These are phyloP conservation scores for Camillea tinctor DNA, from an alignment of 2,329 filamentous ascomycete species.

Conservation along the genomic window DNA sequence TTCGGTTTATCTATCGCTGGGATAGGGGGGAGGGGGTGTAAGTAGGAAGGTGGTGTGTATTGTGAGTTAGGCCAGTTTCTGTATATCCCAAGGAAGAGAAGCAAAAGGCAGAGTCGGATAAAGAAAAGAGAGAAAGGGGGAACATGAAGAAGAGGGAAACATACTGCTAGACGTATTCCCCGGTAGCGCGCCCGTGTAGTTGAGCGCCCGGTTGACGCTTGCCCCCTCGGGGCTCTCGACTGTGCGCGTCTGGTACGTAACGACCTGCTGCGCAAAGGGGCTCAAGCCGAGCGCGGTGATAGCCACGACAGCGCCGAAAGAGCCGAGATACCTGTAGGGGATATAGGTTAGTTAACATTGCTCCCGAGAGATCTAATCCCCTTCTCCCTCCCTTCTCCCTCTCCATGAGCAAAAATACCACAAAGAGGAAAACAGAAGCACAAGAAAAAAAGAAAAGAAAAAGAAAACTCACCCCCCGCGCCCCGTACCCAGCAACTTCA, in stretches of 20 bases:
- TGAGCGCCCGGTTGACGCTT: conserved; percentile 26
- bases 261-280: conserved; percentile 34
- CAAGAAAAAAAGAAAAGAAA: background rate
- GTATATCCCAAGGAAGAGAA: too few species aligned
- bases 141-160: conserved; percentile 2
- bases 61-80: too few species aligned
- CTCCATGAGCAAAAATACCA: too few species aligned
- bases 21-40: too few species aligned
- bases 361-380: too few species aligned
- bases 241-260: conserved; percentile 26
- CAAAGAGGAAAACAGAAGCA: background rate
- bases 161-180: conserved; percentile 23
- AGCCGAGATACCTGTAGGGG: conserved; percentile 23
- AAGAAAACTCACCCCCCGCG: conserved; percentile 30
- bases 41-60: too few species aligned
- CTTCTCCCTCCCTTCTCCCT: too few species aligned
- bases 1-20: background rate
- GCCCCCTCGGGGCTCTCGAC: conserved; percentile 23
- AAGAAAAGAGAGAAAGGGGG: too few species aligned
- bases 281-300: conserved; percentile 29
- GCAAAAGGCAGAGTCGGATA: too few species aligned
- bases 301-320: conserved; percentile 29
- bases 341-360: background rate
- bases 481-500: conserved; percentile 26
- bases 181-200: conserved; percentile 29